Evolutionary conservation across 108 stramenopile genomes (phyloP).

Genomic region (Discostella pseudostelligera): DNA sequence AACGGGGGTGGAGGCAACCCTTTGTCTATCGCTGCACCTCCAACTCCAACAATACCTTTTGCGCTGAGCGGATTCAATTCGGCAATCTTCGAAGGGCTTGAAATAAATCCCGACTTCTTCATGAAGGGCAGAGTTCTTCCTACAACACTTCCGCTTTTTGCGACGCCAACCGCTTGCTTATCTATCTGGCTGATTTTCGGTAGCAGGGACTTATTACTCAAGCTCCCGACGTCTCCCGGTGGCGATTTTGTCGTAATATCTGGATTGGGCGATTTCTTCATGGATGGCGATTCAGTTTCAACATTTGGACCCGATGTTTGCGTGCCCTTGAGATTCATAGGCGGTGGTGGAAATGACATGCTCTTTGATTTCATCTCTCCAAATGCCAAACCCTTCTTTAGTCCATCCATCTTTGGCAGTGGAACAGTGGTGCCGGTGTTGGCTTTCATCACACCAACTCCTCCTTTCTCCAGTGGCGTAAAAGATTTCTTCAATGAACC

Average conservation of each 20-base stretch:
- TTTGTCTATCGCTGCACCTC: background rate
- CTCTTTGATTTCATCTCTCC: background rate
- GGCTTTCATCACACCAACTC: background rate
- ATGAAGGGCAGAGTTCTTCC: constrained; percentile 7
- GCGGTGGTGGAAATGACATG: background rate
- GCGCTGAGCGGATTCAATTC: background rate
- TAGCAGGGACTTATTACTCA: background rate
- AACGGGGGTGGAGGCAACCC: background rate
- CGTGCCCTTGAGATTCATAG: background rate
- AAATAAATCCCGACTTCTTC: constrained; percentile 6
- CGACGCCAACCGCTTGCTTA: background rate
- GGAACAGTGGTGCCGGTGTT: background rate
- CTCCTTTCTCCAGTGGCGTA: background rate
- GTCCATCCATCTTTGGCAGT: background rate
- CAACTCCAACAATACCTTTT: constrained; percentile 1
- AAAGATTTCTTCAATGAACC: background rate
- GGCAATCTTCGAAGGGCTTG: background rate
- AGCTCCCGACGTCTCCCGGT: background rate
- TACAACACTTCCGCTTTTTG: background rate
- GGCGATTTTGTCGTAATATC: background rate
- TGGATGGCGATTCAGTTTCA: background rate
- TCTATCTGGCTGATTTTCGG: background rate
- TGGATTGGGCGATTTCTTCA: background rate
- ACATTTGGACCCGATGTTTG: background rate
- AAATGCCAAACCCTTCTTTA: background rate